Evolutionary conservation across 768 basidiomycete species (phyloP).

Genomic region (Tulasnella sp.): DNA sequence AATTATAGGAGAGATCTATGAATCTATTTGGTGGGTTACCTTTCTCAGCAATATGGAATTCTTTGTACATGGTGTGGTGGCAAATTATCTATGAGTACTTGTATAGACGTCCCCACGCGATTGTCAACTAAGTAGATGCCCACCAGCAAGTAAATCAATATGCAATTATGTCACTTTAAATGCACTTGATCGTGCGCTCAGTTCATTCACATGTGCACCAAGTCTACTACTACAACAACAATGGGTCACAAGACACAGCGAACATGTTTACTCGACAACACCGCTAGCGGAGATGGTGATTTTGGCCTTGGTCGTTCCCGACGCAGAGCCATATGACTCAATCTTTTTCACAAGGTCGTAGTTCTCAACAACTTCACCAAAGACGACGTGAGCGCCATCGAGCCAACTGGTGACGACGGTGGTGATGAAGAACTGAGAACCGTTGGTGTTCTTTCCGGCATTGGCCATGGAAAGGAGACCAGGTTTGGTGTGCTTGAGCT

Average conservation of each 20-base stretch:
- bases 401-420: constrained; percentile 42
- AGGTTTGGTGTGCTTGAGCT: constrained; percentile 40
- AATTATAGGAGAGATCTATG: not conserved
- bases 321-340: constrained; percentile 38
- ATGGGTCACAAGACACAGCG: not conserved
- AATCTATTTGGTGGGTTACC: not conserved
- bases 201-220: not conserved
- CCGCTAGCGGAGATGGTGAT: constrained; percentile 36
- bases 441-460: constrained; percentile 50
- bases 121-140: too few species aligned
- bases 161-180: not conserved
- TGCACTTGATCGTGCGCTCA: not conserved
- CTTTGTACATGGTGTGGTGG: not conserved
- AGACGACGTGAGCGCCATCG: constrained; percentile 46
- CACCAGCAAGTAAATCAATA: too few species aligned
- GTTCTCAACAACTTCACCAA: constrained; percentile 45
- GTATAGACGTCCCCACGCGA: too few species aligned
- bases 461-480: constrained; percentile 54
- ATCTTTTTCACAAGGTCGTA: constrained; percentile 43
- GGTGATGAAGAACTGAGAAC: constrained; percentile 48
- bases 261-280: constrained; percentile 19
- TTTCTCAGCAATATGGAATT: not conserved
- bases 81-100: too few species aligned
- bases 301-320: constrained; percentile 36
- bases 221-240: not conserved